phyloP scores from a whole-genome alignment of 2,329 filamentous ascomycete genomes.

The Colletotrichum orbiculare region DNA sequence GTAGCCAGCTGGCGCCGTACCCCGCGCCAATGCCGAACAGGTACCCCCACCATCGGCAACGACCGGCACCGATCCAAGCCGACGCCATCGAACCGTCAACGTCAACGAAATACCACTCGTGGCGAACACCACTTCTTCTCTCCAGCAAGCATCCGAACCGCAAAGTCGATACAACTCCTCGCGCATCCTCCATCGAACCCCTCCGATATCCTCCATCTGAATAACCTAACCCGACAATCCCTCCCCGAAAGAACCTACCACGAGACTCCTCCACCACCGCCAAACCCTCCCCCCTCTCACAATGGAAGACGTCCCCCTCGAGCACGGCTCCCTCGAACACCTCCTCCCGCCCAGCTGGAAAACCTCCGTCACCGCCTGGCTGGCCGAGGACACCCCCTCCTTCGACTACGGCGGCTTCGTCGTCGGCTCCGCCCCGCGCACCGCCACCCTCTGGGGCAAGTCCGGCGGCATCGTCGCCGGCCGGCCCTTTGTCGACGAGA shows the following conservation, averaged over 20 bases:
- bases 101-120: constrained; percentile 19
- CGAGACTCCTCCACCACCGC: neutral
- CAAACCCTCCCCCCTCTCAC: neutral
- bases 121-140: constrained; percentile 5
- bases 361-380: constrained; percentile 82
- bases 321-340: constrained; percentile 65
- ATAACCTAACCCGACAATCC: neutral
- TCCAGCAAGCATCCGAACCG: too few species aligned
- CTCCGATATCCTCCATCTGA: neutral
- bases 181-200: neutral
- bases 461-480: constrained; percentile 87
- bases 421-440: constrained; percentile 76
- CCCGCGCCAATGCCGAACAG: neutral
- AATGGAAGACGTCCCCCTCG: constrained; percentile 36
- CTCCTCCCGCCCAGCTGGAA: constrained; percentile 90
- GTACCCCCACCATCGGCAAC: constrained; percentile 18
- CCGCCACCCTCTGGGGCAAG: constrained; percentile 76
- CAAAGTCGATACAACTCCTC: neutral
- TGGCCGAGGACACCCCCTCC: constrained; percentile 94
- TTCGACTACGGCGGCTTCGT: constrained; percentile 99
- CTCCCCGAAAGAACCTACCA: neutral
- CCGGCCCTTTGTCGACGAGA: constrained; percentile 93
- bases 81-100: constrained; percentile 1
- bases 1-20: neutral
- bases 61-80: constrained; percentile 20